Percentiles rank a stretch among this genome's conserved stretches.
Evolutionary conservation across 768 basidiomycete genomes (phyloP).

Genomic region (Cytidiella melzeri): DNA sequence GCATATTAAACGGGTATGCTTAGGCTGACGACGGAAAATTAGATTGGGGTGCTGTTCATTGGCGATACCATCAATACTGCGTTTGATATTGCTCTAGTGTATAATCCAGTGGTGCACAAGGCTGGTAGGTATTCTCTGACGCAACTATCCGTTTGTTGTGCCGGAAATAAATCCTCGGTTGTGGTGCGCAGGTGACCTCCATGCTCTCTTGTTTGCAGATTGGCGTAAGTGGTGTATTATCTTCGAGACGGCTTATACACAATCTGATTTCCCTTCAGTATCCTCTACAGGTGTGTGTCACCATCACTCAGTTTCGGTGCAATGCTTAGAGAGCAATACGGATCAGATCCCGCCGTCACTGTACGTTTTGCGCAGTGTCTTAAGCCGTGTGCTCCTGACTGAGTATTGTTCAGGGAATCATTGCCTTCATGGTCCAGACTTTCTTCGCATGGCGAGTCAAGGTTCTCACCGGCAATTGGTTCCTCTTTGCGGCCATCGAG

Average conservation of each 20-base stretch:
- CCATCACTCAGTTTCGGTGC: conserved; percentile 3
- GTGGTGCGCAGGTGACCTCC: conserved; percentile 3
- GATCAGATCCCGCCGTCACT: conserved; percentile 15
- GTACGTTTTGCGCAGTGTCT: conserved; percentile 10
- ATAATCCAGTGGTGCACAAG: conserved; percentile 13
- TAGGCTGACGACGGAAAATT: background rate
- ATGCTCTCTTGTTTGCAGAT: background rate
- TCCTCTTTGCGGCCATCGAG: conserved; percentile 10
- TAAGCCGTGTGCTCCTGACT: too few species aligned
- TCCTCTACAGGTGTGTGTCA: conserved; percentile 1
- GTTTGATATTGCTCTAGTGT: conserved; percentile 19
- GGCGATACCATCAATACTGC: conserved; percentile 17
- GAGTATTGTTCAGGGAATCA: conserved; percentile 14
- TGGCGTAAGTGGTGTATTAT: conserved; percentile 5
- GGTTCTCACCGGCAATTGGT: conserved; percentile 14
- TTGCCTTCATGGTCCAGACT: conserved; percentile 17
- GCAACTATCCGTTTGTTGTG: background rate
- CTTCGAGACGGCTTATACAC: background rate
- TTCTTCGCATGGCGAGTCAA: conserved; percentile 23
- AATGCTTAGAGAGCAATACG: background rate
- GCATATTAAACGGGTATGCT: background rate
- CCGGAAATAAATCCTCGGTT: too few species aligned
- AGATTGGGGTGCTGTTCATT: conserved; percentile 16
- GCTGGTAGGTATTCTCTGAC: conserved; percentile 17
- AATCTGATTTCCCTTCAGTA: background rate